These are phyloP conservation scores for Solanum etuberosum DNA, from an alignment of 257 asterid genomes.

Conservation along the genomic window DNA sequence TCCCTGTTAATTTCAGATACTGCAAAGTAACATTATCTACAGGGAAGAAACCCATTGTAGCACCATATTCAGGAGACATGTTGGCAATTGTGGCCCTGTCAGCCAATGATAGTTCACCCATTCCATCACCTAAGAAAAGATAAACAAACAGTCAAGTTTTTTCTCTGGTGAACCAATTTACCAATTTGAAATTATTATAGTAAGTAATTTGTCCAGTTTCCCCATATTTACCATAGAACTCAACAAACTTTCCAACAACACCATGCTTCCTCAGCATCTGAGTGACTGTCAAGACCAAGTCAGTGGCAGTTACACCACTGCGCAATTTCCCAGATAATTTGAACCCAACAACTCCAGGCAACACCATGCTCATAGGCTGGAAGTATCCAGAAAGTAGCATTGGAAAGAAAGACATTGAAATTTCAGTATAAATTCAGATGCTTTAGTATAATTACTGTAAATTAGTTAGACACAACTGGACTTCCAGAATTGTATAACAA, in stretches of 20 bases:
- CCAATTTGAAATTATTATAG: neutral
- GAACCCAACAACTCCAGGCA: conserved; percentile 96
- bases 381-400: neutral
- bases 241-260: conserved; percentile 87
- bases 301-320: conserved; percentile 87
- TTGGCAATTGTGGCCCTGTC: conserved; percentile 98
- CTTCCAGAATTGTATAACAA: neutral
- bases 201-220: neutral
- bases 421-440: neutral
- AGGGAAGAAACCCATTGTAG: conserved; percentile 98
- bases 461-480: neutral
- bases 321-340: conserved; percentile 68
- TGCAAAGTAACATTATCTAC: conserved; percentile 86
- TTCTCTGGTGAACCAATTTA: neutral
- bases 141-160: neutral
- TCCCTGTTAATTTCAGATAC: conserved; percentile 81
- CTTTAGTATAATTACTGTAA: neutral
- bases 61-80: conserved; percentile 99
- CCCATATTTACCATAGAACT: conserved; percentile 13
- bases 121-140: conserved; percentile 55
- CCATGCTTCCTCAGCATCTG: conserved; percentile 88
- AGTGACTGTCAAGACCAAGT: conserved; percentile 81
- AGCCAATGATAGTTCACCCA: conserved; percentile 82
- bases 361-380: conserved; percentile 97
- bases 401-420: neutral